phyloP scores from a whole-genome alignment of 75 land plant species.

The Sequoiadendron giganteum region DNA sequence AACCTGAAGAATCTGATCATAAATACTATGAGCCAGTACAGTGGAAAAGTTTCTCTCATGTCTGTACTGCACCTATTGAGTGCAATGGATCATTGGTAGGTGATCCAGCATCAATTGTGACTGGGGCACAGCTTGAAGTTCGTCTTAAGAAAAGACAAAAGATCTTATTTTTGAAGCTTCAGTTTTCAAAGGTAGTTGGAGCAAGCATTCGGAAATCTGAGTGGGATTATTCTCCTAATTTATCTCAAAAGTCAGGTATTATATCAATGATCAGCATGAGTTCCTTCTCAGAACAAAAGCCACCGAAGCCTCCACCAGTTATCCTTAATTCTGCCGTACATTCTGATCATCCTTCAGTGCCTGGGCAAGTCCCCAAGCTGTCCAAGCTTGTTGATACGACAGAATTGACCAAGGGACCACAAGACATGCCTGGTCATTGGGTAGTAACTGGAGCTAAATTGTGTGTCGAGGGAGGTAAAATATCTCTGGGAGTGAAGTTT shows the following conservation, averaged over 20 bases:
- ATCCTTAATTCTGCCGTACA: constrained; percentile 71
- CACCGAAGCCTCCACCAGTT: constrained; percentile 34
- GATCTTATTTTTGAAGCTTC: constrained; percentile 69
- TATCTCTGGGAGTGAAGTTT: constrained; percentile 70
- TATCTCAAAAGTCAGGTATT: constrained; percentile 56
- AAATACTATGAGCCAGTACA: constrained; percentile 70
- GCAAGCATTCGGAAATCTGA: constrained; percentile 63
- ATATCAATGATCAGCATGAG: constrained; percentile 51
- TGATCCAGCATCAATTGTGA: constrained; percentile 60
- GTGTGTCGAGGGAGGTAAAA: constrained; percentile 63
- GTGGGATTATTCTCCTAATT: constrained; percentile 57
- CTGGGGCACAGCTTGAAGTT: constrained; percentile 74
- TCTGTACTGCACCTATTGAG: constrained; percentile 76
- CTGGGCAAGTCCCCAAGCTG: constrained; percentile 60
- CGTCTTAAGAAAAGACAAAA: constrained; percentile 53
- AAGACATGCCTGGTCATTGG: constrained; percentile 89
- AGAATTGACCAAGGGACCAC: constrained; percentile 80
- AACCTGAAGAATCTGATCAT: constrained; percentile 16
- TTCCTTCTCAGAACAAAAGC: constrained; percentile 37
- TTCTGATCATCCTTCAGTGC: constrained; percentile 68
- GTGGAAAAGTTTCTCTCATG: constrained; percentile 71
- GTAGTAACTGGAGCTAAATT: constrained; percentile 91
- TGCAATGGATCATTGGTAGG: constrained; percentile 37
- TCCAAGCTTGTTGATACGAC: constrained; percentile 68
- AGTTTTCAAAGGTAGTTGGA: constrained; percentile 47